Conservation (phyloP, 331 rosid species). For the Malus hybrid region DNA sequence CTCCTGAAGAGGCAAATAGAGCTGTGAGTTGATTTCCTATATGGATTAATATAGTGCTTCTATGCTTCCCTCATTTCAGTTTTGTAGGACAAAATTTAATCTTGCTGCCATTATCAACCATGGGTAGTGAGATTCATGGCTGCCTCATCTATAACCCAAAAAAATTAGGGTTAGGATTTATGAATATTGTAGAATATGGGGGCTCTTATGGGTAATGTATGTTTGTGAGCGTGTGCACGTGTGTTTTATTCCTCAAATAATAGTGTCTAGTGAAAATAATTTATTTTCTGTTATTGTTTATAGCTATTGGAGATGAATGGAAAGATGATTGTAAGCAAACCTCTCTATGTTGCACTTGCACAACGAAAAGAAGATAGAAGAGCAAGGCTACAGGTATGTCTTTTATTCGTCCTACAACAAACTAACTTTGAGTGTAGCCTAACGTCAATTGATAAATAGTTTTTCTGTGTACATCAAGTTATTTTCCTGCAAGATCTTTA, state of each 20-base stretch:
- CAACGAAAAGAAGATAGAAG: constrained; percentile 93
- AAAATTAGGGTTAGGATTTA: background rate
- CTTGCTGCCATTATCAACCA: background rate
- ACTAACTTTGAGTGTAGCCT: background rate
- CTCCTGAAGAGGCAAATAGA: constrained; percentile 91
- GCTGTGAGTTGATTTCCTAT: constrained; percentile 55
- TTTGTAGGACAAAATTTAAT: background rate
- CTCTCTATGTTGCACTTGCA: constrained; percentile 92
- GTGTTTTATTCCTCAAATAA: background rate
- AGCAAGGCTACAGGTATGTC: constrained; percentile 74
- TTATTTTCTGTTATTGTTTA: too few species aligned
- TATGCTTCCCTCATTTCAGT: background rate
- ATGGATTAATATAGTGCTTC: background rate
- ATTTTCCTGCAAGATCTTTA: background rate
- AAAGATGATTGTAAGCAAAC: constrained; percentile 81
- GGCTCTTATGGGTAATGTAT: background rate
- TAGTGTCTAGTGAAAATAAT: background rate
- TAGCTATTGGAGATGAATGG: constrained; percentile 18
- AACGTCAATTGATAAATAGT: background rate
- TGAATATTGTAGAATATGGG: background rate
- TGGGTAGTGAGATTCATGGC: background rate
- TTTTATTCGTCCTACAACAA: background rate
- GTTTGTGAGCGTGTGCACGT: background rate
- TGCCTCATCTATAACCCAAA: background rate
- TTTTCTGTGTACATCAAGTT: background rate